These are phyloP conservation scores for Scheffersomyces lignicola DNA, from an alignment of 1,139 yeast species.

Conservation along the genomic window DNA sequence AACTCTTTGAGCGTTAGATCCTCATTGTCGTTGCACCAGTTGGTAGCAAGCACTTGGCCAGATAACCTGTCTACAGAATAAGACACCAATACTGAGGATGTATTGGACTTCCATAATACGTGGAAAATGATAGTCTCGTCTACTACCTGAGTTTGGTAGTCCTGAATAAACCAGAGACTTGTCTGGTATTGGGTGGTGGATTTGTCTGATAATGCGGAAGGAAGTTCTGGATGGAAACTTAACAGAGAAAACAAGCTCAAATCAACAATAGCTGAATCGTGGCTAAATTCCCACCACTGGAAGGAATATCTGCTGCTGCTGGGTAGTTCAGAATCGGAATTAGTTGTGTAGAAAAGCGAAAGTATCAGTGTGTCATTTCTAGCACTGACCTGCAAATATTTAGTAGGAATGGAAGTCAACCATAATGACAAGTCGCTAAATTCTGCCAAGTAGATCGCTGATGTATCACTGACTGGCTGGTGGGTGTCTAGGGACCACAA, in stretches of 20 bases:
- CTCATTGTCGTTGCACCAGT: constrained; percentile 17
- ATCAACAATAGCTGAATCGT: constrained; percentile 16
- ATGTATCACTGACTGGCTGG: constrained; percentile 13
- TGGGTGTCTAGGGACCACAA: constrained; percentile 55
- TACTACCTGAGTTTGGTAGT: constrained; percentile 31
- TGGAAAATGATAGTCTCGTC: constrained; percentile 22
- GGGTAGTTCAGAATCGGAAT: constrained; percentile 10
- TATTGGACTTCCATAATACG: constrained; percentile 66
- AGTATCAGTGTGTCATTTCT: constrained; percentile 15
- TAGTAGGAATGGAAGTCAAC: constrained; percentile 34
- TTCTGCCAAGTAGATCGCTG: constrained; percentile 17
- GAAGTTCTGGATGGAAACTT: constrained; percentile 26
- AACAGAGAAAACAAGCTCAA: constrained; percentile 26
- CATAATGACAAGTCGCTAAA: constrained; percentile 18
- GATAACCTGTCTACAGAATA: constrained; percentile 18
- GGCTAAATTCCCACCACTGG: constrained; percentile 23
- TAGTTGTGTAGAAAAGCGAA: constrained; percentile 12
- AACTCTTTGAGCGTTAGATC: constrained; percentile 18
- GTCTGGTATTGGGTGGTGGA: constrained; percentile 13
- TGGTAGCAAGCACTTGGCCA: constrained; percentile 19
- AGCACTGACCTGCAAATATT: constrained; percentile 24
- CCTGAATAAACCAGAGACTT: constrained; percentile 54
- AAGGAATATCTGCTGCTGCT: constrained; percentile 22
- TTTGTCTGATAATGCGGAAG: constrained; percentile 15
- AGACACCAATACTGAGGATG: constrained; percentile 43